Evolutionary conservation across 768 basidiomycete genomes (phyloP), one percentile per base, ranked within the genome.

Genomic region (Kwoniella dendrophila): DNA sequence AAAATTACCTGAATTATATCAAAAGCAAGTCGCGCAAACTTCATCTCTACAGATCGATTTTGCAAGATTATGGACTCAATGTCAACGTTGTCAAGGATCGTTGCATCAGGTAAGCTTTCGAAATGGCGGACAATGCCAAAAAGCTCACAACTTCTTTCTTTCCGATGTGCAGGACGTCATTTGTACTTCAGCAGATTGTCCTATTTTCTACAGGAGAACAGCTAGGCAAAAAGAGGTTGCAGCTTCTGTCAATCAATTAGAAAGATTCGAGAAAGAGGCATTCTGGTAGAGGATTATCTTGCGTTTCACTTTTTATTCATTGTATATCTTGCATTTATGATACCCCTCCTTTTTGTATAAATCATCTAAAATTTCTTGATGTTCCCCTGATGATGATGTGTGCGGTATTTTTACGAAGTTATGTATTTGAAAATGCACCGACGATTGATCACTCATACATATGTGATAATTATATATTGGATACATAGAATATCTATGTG

Each of bases 161-260:
- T 36, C 8, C 45, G 18, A 27, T 26, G 26, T 5, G 10, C 68
- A 96, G 90, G 96, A 99, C 75, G 96, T 98, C 8, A 82, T 99
- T 29, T 99, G 95, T 75, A 90, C 91, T 0, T 93, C 90, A 75
- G 94, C 90, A 75, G 96, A 99, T 80, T 99, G 96, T 70, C 96
- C 96, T 0, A 98, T 98, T 63, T 99, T 94, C 80, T 99, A 99
- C 77, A 92, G 96, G 88, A 83, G 96, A 43, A 97, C 97, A 82
- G 97, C 97, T 74, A 88, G 94, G 8, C 96, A 98, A 80, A 97
- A 97, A 78, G 95, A 98, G 74, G 96, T 95, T 0, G 91, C 91
- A 65, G 93, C 97, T 69, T 84, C 90, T 2, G 86, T 85, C 64
- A 75, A 83, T 10, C 83, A 89, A 32, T 78, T 98, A 48, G 90